These are phyloP conservation scores for Antitrichia curtipendula DNA, from an alignment of 225 moss, liverwort and hornwort species.

Conservation along the genomic window DNA sequence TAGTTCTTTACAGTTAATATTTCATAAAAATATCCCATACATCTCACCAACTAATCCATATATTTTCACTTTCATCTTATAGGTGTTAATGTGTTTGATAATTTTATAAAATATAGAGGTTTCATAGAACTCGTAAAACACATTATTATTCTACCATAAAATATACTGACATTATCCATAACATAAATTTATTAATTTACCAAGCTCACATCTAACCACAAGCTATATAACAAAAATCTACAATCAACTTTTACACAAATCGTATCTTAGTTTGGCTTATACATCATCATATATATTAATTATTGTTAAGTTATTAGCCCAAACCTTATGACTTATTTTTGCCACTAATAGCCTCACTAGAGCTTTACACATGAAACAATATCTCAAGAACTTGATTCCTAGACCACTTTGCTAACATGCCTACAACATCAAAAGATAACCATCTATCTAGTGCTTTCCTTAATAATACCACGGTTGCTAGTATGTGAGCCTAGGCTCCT, in stretches of 20 bases:
- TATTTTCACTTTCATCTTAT: neutral
- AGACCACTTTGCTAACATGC: rapidly evolving
- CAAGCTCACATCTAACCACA: neutral
- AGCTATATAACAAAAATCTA: neutral
- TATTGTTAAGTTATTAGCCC: too few relatives aligned
- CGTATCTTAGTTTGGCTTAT: too few relatives aligned
- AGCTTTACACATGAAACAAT: too few relatives aligned
- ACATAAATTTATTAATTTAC: neutral
- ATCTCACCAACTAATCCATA: rapidly evolving
- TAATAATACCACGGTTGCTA: too few relatives aligned
- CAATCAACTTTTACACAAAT: rapidly evolving
- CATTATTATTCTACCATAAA: rapidly evolving
- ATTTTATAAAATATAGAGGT: too few relatives aligned
- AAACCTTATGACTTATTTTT: too few relatives aligned
- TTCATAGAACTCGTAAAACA: neutral
- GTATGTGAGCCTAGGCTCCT: too few relatives aligned
- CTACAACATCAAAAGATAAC: neutral
- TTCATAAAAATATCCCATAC: neutral
- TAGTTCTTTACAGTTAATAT: too few relatives aligned
- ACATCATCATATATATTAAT: too few relatives aligned
- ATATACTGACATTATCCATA: rapidly evolving
- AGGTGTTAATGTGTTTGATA: neutral
- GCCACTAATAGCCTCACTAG: neutral
- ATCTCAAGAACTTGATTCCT: rapidly evolving
- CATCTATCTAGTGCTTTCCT: neutral